Evolutionary conservation across 805 yeast species (phyloP).

Genomic region (Candida xiaguanensis): DNA sequence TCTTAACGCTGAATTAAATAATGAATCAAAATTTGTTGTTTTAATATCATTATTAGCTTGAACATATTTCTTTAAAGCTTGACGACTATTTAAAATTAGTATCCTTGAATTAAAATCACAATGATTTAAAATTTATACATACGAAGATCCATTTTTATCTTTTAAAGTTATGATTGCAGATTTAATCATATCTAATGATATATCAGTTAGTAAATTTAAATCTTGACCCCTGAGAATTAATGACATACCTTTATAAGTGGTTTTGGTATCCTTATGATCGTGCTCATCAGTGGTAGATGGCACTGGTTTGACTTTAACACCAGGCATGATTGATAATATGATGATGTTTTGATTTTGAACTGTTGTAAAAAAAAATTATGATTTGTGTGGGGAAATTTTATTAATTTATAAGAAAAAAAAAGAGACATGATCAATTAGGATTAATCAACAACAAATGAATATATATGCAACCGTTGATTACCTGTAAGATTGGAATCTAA

Average conservation of each 20-base stretch:
- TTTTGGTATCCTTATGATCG: constrained; percentile 37
- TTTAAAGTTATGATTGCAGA: constrained; percentile 17
- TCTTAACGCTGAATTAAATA: constrained; percentile 74
- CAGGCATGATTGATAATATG: constrained; percentile 1
- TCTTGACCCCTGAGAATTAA: too few relatives aligned
- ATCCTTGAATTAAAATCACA: too few relatives aligned
- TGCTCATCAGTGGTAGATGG: constrained; percentile 12
- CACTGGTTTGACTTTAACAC: neutral
- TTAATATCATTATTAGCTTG: constrained; percentile 57
- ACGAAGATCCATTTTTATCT: constrained; percentile 77
- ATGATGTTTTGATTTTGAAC: neutral
- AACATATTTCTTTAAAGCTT: constrained; percentile 81
- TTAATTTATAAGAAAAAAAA: neutral
- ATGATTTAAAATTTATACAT: constrained; percentile 25
- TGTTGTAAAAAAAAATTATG: neutral
- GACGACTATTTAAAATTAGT: constrained; percentile 49
- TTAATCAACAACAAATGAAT: too few relatives aligned
- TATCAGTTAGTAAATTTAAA: neutral
- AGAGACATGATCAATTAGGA: too few relatives aligned
- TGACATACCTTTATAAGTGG: constrained; percentile 49
- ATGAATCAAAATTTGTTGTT: constrained; percentile 65
- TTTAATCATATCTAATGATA: constrained; percentile 9
- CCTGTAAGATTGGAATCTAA: too few relatives aligned
- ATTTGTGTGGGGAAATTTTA: neutral
- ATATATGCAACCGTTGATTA: too few relatives aligned